Percentiles rank a stretch among this genome's conserved stretches.
Evolutionary conservation across 352 stramenopile genomes (phyloP).

Genomic region (Phytophthora pini): DNA sequence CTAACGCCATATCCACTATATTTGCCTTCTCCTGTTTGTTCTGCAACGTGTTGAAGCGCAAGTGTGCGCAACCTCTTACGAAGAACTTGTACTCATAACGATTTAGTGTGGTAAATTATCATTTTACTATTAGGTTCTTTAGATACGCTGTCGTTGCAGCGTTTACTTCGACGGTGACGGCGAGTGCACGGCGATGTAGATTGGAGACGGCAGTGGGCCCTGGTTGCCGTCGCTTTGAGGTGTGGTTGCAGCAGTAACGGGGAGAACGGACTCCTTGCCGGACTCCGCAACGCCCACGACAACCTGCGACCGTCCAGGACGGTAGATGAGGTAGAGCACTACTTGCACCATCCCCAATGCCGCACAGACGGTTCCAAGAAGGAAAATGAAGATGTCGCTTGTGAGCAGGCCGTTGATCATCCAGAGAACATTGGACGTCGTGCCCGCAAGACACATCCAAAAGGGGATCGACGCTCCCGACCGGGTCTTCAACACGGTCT

Average conservation of each 20-base stretch:
- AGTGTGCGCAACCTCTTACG: no score
- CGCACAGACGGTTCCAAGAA: slow-evolving; percentile 34
- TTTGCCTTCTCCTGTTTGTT: no score
- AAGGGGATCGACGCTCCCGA: slow-evolving; percentile 38
- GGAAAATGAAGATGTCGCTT: slow-evolving; percentile 47
- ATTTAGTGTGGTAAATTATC: slow-evolving; percentile 4
- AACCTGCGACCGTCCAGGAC: slow-evolving; percentile 11
- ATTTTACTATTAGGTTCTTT: slow-evolving; percentile 4
- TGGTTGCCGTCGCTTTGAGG: slow-evolving; percentile 2
- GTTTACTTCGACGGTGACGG: slow-evolving; percentile 9
- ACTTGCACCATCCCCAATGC: slow-evolving; percentile 31
- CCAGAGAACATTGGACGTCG: slow-evolving; percentile 42
- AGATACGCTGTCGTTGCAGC: slow-evolving; percentile 1
- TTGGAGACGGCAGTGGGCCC: slow-evolving; percentile 8
- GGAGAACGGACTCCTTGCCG: slow-evolving; percentile 23
- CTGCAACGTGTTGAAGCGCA: background rate
- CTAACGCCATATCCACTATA: no score
- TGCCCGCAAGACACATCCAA: slow-evolving; percentile 30
- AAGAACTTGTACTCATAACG: no score
- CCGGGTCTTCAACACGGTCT: slow-evolving; percentile 34
- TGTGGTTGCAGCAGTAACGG: slow-evolving; percentile 13
- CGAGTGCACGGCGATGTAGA: slow-evolving; percentile 31
- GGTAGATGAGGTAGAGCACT: slow-evolving; percentile 36
- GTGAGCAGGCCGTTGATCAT: slow-evolving; percentile 44
- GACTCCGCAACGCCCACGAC: background rate